Evolutionary conservation across 192 early-diverging fungal species (phyloP).

Genomic region (Gamsiella multidivaricata): DNA sequence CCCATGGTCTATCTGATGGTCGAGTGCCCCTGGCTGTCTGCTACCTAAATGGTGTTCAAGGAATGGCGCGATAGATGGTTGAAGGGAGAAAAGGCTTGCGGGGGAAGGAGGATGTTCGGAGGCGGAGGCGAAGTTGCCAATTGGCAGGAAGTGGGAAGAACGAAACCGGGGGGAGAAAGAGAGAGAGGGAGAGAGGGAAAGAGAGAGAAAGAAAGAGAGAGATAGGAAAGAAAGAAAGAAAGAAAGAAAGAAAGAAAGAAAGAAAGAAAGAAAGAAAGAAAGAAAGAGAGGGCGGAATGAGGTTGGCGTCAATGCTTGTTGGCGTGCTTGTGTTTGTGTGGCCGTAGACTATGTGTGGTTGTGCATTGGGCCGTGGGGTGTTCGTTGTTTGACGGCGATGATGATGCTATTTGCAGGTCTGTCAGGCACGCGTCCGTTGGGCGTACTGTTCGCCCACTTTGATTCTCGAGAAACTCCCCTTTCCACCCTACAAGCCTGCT

Average conservation of each 20-base stretch:
- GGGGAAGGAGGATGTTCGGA: not conserved
- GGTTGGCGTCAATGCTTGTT: too few relatives aligned
- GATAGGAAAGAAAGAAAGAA: not conserved
- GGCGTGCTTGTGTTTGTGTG: too few relatives aligned
- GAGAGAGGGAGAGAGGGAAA: not conserved
- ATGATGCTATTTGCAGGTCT: not conserved
- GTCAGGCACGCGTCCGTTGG: constrained; percentile 5
- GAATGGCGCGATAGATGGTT: too few relatives aligned
- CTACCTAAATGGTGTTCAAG: too few relatives aligned
- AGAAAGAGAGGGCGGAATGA: not conserved
- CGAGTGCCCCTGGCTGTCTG: too few relatives aligned
- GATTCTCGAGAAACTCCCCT: too few relatives aligned
- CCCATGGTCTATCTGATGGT: not conserved
- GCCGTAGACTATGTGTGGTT: too few relatives aligned
- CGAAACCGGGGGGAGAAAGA: not conserved
- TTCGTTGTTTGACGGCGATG: not conserved
- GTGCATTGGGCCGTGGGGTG: not conserved
- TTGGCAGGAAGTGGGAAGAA: not conserved
- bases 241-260: not conserved
- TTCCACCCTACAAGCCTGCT: too few relatives aligned
- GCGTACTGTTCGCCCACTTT: too few relatives aligned
- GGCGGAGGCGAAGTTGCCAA: not conserved
- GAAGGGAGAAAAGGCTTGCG: too few relatives aligned
- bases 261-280: not conserved
- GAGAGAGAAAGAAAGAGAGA: not conserved